Evolutionary conservation across 164 flowering plant genomes (phyloP).

Genomic region (Magnolia sinica): DNA sequence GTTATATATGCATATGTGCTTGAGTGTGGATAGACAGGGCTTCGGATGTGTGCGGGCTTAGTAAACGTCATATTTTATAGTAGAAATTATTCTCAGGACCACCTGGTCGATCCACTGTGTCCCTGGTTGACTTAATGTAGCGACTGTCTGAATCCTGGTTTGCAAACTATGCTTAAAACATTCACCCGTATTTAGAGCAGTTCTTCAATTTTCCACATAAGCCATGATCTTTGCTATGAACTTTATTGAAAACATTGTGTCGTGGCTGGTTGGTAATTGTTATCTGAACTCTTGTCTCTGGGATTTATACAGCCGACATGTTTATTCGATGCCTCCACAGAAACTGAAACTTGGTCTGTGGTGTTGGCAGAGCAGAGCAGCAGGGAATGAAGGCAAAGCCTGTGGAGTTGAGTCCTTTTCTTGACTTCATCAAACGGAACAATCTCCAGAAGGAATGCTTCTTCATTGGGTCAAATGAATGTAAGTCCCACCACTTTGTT

Average conservation of each 20-base stretch:
- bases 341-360: conserved; percentile 2
- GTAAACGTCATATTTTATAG: too few relatives aligned
- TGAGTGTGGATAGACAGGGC: too few relatives aligned
- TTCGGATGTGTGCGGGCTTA: too few relatives aligned
- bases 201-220: not conserved
- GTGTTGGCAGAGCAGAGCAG: conserved; percentile 33
- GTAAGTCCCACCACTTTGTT: conserved; percentile 19
- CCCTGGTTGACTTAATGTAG: too few relatives aligned
- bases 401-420: conserved; percentile 23
- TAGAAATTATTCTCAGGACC: not conserved
- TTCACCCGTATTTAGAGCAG: not conserved
- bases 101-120: not conserved
- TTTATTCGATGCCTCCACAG: not conserved
- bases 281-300: not conserved
- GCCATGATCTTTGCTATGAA: not conserved
- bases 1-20: too few relatives aligned
- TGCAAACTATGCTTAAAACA: not conserved
- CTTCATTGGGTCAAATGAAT: conserved; percentile 32
- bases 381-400: conserved; percentile 29
- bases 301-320: not conserved
- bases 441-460: conserved; percentile 29
- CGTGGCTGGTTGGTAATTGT: not conserved
- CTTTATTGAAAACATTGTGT: not conserved
- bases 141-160: not conserved
- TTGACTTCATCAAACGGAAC: conserved; percentile 32